Base-by-base conservation (phyloP, 1,139 yeast species). In the Suzukiozyma palmioleophila region DNA sequence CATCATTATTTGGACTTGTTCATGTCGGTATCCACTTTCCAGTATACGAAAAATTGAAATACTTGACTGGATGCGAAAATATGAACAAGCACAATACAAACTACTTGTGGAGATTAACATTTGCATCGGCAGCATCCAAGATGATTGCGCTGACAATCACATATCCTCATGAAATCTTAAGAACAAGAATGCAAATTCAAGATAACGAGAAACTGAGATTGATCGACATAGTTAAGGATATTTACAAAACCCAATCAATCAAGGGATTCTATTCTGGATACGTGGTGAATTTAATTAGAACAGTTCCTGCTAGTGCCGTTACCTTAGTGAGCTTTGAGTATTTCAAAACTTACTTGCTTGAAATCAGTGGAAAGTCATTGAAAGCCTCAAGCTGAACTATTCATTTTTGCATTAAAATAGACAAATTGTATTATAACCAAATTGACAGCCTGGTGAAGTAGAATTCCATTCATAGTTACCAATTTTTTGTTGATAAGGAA, bases 1-100 rank as follows among this genome's bases (percentile, higher is more conserved):
- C 98, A 1, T 90, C 97, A 0, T 69, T 90, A 43, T 79, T 92
- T 52, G 98, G 98, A 0, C 70, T 92, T 32, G 70, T 86, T 29
- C 98, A 92, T 60, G 98, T 92, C 31, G 98, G 97, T 1, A 85
- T 92, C 39, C 98, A 92, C 63, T 92, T 92, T 71, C 98, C 98
- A 15, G 80, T 89, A n/a, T 92, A 92, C 57, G 98, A 92, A 56
- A 72, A 78, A 50, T 66, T 92, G 48, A 92, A 92, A 56, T 59
- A 57, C 31, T 21, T 69, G 18, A 68, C 88, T 15, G 51, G 56
- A 21, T 61, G 69, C 43, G 53, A 56, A 44, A 51, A 35, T 46
- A 47, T 45, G 39, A 30, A 51, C 44, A 16, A 46, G 39, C 29
- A 41, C 48, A 44, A 53, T 21, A 45, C 48, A 26, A 49, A 52